Conservation (phyloP, 2,329 filamentous ascomycete species). For the Colletotrichum eremochloae region DNA sequence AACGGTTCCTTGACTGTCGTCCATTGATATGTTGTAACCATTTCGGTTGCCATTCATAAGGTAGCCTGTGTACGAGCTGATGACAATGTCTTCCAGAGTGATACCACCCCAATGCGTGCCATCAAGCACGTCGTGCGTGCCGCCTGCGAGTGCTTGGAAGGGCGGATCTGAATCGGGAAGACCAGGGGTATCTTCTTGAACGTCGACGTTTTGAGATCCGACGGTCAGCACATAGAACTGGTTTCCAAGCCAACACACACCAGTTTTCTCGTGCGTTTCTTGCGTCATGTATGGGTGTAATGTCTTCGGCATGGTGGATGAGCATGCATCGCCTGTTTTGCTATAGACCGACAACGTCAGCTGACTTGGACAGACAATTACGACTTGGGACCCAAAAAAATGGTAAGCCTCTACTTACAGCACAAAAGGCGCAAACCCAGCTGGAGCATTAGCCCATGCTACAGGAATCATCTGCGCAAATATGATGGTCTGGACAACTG, state of each 20-base stretch:
- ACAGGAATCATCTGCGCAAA: constrained; percentile 30
- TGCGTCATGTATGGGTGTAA: constrained; percentile 24
- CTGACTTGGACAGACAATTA: neutral
- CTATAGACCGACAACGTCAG: neutral
- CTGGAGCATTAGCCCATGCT: constrained; percentile 15
- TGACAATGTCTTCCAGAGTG: constrained; percentile 30
- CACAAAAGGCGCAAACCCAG: constrained; percentile 5
- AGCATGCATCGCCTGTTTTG: constrained; percentile 21
- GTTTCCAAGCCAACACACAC: constrained; percentile 28
- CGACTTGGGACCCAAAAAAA: neutral
- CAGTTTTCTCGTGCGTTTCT: constrained; percentile 14
- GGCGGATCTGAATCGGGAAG: constrained; percentile 15
- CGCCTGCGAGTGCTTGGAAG: constrained; percentile 4
- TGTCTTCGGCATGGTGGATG: constrained; percentile 14
- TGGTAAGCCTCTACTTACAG: constrained; percentile 2
- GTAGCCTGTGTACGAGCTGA: constrained; percentile 24
- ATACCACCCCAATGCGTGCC: constrained; percentile 28
- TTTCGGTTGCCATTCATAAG: constrained; percentile 18
- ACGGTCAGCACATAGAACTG: constrained; percentile 27
- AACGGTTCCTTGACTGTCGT: constrained; percentile 9
- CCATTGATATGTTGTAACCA: constrained; percentile 19
- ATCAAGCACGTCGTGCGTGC: constrained; percentile 17
- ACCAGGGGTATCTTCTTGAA: neutral
- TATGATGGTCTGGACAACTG: constrained; percentile 4
- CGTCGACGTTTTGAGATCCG: neutral